A percentile compares a stretch with the other conserved stretches of the same genome.
These are phyloP conservation scores for Cardiospermum halicacabum DNA, from an alignment of 345 rosid genomes.

Conservation along the genomic window DNA sequence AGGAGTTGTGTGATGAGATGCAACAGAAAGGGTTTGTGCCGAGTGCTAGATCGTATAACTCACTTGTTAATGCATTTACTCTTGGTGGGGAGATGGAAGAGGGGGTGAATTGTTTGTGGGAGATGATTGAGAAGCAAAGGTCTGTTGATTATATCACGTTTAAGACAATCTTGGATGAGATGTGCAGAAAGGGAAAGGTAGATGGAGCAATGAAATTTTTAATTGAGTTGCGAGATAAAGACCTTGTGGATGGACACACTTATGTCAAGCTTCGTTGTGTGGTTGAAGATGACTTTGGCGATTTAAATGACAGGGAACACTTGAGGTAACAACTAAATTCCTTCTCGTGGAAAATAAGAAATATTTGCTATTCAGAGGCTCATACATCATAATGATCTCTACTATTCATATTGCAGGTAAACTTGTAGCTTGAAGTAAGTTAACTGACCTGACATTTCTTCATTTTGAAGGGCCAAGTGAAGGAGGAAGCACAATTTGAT, in stretches of 20 bases:
- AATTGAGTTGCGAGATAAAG: slow-evolving; percentile 51
- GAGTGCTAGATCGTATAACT: slow-evolving; percentile 72
- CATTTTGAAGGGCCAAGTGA: too few relatives aligned
- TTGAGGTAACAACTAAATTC: slow-evolving; percentile 8
- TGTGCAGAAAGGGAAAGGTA: slow-evolving; percentile 49
- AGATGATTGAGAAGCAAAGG: slow-evolving; percentile 65
- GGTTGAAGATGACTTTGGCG: slow-evolving; percentile 49
- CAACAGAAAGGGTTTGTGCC: slow-evolving; percentile 69
- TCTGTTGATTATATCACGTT: slow-evolving; percentile 62
- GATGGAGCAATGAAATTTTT: slow-evolving; percentile 54
- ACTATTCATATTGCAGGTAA: too few relatives aligned
- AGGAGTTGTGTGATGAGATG: slow-evolving; percentile 68
- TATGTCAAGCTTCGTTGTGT: slow-evolving; percentile 57
- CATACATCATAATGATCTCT: too few relatives aligned
- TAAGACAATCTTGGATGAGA: slow-evolving; percentile 70
- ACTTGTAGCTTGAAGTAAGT: too few relatives aligned
- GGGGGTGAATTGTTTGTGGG: slow-evolving; percentile 57
- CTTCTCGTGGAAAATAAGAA: neutral
- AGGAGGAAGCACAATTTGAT: slow-evolving; percentile 53
- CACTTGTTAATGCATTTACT: slow-evolving; percentile 75
- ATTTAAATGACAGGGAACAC: slow-evolving; percentile 18
- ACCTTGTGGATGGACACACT: slow-evolving; percentile 49
- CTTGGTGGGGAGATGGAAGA: slow-evolving; percentile 60
- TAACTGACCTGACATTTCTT: too few relatives aligned
- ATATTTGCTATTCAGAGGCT: too few relatives aligned